A percentile compares a stretch with the other conserved stretches of the same genome.
Conservation (phyloP, 2,329 filamentous ascomycete species). For the Tolypocladium guangdongense region DNA sequence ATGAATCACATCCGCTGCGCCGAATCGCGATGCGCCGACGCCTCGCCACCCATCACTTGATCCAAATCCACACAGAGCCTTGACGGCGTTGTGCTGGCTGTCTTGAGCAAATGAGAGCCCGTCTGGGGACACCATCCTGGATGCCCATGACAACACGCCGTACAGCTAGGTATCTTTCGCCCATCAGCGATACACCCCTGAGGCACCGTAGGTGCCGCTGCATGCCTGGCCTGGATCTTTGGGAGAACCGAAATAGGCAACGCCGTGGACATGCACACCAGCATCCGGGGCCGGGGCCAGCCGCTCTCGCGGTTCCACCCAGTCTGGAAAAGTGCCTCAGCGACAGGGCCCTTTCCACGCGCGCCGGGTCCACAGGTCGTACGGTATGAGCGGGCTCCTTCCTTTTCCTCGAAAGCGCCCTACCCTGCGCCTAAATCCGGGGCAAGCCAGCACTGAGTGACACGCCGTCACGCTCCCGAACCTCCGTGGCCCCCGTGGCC, state of each 20-base stretch:
- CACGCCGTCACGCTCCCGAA: too few species aligned
- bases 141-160: too few species aligned
- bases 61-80: not conserved
- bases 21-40: not conserved
- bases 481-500: too few species aligned
- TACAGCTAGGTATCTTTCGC: too few species aligned
- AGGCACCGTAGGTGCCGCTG: too few species aligned
- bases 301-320: not conserved
- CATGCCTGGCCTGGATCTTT: too few species aligned
- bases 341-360: not conserved
- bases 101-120: not conserved
- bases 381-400: not conserved
- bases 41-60: not conserved
- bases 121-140: not conserved
- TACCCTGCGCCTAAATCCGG: not conserved
- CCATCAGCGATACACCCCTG: too few species aligned
- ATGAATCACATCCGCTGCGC: not conserved
- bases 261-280: not conserved
- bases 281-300: not conserved
- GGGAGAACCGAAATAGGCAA: not conserved
- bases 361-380: not conserved
- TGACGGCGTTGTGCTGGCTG: not conserved
- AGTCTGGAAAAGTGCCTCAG: not conserved
- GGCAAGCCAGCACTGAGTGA: not conserved
- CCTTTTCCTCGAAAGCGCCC: not conserved